Evolutionary conservation across 169 alveolate species (phyloP), one percentile per base, ranked within the genome.

Genomic region (Perkinsus marinus): DNA sequence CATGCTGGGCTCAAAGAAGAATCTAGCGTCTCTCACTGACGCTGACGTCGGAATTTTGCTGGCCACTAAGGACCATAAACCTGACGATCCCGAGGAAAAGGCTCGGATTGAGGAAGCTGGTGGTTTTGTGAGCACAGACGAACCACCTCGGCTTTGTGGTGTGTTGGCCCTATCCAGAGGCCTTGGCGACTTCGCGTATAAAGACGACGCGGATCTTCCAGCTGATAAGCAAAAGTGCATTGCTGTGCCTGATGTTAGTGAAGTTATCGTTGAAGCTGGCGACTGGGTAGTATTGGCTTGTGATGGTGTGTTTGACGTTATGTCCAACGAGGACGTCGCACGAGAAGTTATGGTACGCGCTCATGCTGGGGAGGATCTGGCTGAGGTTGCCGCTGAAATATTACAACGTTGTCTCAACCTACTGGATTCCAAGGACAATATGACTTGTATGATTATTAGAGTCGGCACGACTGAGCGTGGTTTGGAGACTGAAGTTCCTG

Each of bases 11-110:
- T 57, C 79, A 30, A 57, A 57, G 22, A 57, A 57, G 79, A 57
- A 57, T 16, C 22, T 57, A 19, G 79, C 79, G 37, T 0, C 37
- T 26, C 34, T 57, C 37, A 6, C 37, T 2, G 79, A 89, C 68
- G 91, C 0, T 0, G 46, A 89, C 91, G 91, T 26, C 36, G 43
- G 39, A 0, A 36, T 36, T 0, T 39, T 41, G 38, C 34, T 37
- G 0, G 38, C 46, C 9, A 95, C 96, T 13, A 39, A 43, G 43
- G 96, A 95, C 91, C 96, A 95, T 90, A 94, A 94, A 89, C 96
- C 96, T 7, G 93, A 95, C 92, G 90, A 91, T 38, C 96, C 96
- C 5, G 93, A 89, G 19, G 96, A 95, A 46, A 91, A 92, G 91
- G 69, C 92, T 22, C 92, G 96, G 46, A 95, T 95, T 30, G 39